Percentiles rank a stretch among this genome's conserved stretches.
These are phyloP conservation scores for Macrophomina phaseolina DNA, from an alignment of 2,329 filamentous ascomycete species.

Conservation along the genomic window DNA sequence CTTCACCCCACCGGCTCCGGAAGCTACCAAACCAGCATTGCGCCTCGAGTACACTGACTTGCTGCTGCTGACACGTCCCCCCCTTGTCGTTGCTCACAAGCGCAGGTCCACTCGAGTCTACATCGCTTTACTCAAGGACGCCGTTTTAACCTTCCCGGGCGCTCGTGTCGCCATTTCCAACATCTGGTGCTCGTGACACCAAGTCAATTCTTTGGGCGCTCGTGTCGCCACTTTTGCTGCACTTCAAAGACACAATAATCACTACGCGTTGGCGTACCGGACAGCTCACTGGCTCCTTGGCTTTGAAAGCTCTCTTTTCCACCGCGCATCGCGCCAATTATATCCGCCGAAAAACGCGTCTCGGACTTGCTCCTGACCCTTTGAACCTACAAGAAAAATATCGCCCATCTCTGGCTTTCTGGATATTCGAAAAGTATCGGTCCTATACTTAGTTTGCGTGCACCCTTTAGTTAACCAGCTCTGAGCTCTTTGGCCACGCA, in stretches of 20 bases:
- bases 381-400: too few species aligned
- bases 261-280: too few species aligned
- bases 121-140: neutral
- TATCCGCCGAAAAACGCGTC: neutral
- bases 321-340: neutral
- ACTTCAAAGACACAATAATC: neutral
- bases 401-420: too few species aligned
- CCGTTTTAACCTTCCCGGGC: neutral
- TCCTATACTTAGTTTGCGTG: neutral
- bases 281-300: neutral
- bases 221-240: neutral
- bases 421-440: too few species aligned
- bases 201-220: neutral
- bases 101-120: slow-evolving; percentile 8
- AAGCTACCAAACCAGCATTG: neutral
- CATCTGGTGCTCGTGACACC: neutral
- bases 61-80: slow-evolving; percentile 17
- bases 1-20: neutral
- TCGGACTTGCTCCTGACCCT: too few species aligned
- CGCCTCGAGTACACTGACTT: slow-evolving; percentile 14
- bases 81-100: slow-evolving; percentile 18
- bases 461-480: neutral
- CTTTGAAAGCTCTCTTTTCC: neutral
- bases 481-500: too few species aligned
- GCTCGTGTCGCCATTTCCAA: neutral